Percentiles rank a stretch among this genome's conserved stretches.
Conservation (phyloP, 2,329 filamentous ascomycete species). For the Cyclaneusma minus region DNA sequence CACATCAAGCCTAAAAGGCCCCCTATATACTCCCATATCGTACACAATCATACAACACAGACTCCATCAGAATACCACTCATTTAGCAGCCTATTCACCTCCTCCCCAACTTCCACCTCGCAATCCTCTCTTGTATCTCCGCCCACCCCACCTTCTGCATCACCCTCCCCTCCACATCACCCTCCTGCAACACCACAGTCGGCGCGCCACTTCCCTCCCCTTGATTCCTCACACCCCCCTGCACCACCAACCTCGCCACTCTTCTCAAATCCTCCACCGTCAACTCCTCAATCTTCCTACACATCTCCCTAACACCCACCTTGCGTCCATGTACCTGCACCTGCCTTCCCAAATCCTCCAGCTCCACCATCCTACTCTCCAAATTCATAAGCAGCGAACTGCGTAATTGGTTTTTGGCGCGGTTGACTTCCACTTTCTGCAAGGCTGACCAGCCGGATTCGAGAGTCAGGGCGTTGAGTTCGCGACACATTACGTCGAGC, state of each 20-base stretch:
- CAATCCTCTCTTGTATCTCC: constrained; percentile 77
- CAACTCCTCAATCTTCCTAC: constrained; percentile 65
- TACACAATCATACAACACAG: constrained; percentile 4
- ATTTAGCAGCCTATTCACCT: no score
- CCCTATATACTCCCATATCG: no score
- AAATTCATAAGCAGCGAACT: constrained; percentile 92
- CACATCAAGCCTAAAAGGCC: no score
- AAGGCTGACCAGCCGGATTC: constrained; percentile 62
- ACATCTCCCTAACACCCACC: constrained; percentile 89
- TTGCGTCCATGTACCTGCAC: constrained; percentile 95
- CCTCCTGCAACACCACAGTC: constrained; percentile 89
- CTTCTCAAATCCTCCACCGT: constrained; percentile 67
- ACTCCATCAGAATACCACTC: neutral
- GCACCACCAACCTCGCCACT: constrained; percentile 65
- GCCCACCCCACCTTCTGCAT: constrained; percentile 65
- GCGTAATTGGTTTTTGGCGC: constrained; percentile 93
- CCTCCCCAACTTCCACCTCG: constrained; percentile 67
- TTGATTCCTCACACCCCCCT: constrained; percentile 58
- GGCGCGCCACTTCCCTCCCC: constrained; percentile 74
- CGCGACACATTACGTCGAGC: constrained; percentile 90
- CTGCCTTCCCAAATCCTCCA: constrained; percentile 87
- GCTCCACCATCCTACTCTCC: constrained; percentile 90
- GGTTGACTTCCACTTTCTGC: constrained; percentile 62
- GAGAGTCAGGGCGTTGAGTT: constrained; percentile 63
- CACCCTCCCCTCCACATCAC: constrained; percentile 45